phyloP scores from a whole-genome alignment of 306 rosid genomes.

The barrel medic (Medicago truncatula) region MtrunA17r5.0-ANR NC_053048.1:41691001-41691500 shows the following conservation, averaged over 20 bases:
- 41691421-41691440: conserved; percentile 65
- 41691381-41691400: conserved; percentile 56
- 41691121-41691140: neutral
- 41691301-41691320: conserved; percentile 71
- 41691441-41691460: conserved; percentile 76
- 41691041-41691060: neutral
- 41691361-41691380: conserved; percentile 61
- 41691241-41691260: neutral
- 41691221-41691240: neutral
- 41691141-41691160: neutral
- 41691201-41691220: neutral
- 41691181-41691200: conserved; percentile 38
- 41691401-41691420: conserved; percentile 71
- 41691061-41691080: neutral
- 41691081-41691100: neutral
- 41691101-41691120: neutral
- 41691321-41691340: conserved; percentile 62
- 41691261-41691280: neutral
- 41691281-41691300: conserved; percentile 46
- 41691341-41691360: conserved; percentile 62
- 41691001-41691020: neutral
- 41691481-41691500: conserved; percentile 74
- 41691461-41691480: conserved; percentile 72
- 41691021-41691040: neutral
- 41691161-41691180: conserved; percentile 34